Evolutionary conservation across 2,329 filamentous ascomycete species (phyloP).

Genomic region (Teratosphaeria epicoccoides): DNA sequence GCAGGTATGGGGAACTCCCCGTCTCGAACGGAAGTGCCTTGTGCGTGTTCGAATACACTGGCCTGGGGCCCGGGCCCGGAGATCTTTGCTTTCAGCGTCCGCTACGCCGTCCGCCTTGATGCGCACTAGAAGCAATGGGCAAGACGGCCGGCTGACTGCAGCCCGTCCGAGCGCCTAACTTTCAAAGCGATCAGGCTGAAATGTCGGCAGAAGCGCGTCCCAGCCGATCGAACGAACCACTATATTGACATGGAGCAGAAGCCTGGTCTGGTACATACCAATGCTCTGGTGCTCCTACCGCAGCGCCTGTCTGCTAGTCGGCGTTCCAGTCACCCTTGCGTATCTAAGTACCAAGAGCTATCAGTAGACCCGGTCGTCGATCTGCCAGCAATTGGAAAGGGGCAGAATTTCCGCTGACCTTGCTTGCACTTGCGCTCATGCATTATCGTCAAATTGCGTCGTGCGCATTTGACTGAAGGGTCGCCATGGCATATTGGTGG

Average conservation of each 20-base stretch:
- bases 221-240: not conserved
- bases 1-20: not conserved
- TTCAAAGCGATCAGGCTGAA: not conserved
- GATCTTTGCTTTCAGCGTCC: not conserved
- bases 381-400: slow-evolving; percentile 12
- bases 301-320: not conserved
- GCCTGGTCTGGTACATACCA: not conserved
- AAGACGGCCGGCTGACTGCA: not conserved
- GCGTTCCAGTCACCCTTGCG: not conserved
- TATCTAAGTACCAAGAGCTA: not conserved
- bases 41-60: not conserved
- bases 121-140: not conserved
- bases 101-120: not conserved
- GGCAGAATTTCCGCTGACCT: slow-evolving; percentile 23
- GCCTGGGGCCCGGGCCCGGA: not conserved
- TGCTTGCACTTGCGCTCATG: slow-evolving; percentile 17
- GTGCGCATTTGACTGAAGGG: slow-evolving; percentile 13
- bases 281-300: not conserved
- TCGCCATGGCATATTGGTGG: slow-evolving; percentile 4
- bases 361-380: not conserved
- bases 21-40: not conserved
- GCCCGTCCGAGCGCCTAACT: not conserved
- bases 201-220: not conserved
- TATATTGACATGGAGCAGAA: not conserved
- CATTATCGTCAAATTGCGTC: slow-evolving; percentile 12